Evolutionary conservation across 257 asterid species (phyloP), one percentile per base, ranked within the genome.

Genomic region (Penstemon eatonii): DNA sequence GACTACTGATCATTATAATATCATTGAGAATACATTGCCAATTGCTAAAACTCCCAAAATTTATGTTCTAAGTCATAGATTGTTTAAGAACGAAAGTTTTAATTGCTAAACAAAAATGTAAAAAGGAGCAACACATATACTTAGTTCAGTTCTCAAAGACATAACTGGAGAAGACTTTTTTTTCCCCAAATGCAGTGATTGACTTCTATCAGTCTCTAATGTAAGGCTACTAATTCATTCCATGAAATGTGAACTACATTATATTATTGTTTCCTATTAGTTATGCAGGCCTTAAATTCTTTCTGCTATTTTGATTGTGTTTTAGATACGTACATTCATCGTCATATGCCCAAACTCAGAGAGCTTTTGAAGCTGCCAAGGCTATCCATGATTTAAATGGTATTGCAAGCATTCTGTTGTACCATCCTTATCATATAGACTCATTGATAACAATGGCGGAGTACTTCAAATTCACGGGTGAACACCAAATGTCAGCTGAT

Each of bases 401-500:
- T 42, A 88, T 92, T 19, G 93, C 91, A 52, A 82, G 81, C 77
- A 79, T 88, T 79, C 79, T 92, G 47, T 36, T 84, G 82, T 67
- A 86, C 75, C 86, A 88, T 84, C 98, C 98, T 63, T 93, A 90
- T 75, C 98, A 90, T 54, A 76, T 93, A 58, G 98, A 93, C 59
- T 93, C 98, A 5, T 92, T 93, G 72, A 78, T 84, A 67, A 80
- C 93, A 7, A 72, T 90, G 81, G 95, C 98, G 0, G 95, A 90
- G 73, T 93, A 93, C 73, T 88, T 90, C 79, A 86, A 87, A 81
- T 88, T 92, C 83, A 75, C 87, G 67, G 98, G 98, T 37, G 98
- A 93, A 74, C 96, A 82, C 65, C 96, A 93, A 80, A 90, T 84
- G 95, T 85, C 98, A 8, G 88, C 94, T 33, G 96, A 93, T 80